Base-by-base conservation (phyloP, 106 monocot species). In the Dendrobium chrysotoxum region DNA sequence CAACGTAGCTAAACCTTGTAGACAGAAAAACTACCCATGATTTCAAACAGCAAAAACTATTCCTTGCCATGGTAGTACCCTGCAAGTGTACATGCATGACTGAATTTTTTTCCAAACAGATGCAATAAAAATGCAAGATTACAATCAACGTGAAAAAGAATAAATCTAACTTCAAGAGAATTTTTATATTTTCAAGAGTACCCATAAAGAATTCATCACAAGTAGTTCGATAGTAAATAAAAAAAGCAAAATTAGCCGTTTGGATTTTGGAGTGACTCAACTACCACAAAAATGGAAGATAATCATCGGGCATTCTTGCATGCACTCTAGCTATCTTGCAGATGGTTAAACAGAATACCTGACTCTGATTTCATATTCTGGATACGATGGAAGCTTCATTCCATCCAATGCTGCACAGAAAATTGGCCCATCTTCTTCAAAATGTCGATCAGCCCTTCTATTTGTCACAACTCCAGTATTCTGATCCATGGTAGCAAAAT, bases 401-500 rank as follows among this genome's bases (percentile, higher is more conserved):
- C 92, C 88, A 91, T 97, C 96, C 77, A 97, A 81, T 57, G 96
- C 92, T 42, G 87, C 89, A 85, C 94, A 97, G 15, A 97, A 88
- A 55, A 97, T 89, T 38, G 94, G 96, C 20, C 96, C 96, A 66
- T 97, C 96, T 88, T 94, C 94, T 80, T 97, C 96, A 88, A 97
- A 97, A 79, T 97, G 96, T 31, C 96, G 85, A 73, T 97, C 96
- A 80, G 96, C 96, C 84, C 96, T 94, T 77, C 96, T 89, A 75
- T 90, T 94, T 50, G 82, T 92, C 15, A 94, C 92, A 79, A 92
- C 79, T 68, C 94, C 96, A 82, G 88, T 90, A 40, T 75, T 91
- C 82, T 86, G 94, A 85, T 97, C 94, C 61, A 97, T 47, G 5
- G 94, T 97, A 61, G 96, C 96, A 84, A 97, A 97, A 71, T 97